Conservation (phyloP, 805 yeast species). For the Kuraishia ogatae region DNA sequence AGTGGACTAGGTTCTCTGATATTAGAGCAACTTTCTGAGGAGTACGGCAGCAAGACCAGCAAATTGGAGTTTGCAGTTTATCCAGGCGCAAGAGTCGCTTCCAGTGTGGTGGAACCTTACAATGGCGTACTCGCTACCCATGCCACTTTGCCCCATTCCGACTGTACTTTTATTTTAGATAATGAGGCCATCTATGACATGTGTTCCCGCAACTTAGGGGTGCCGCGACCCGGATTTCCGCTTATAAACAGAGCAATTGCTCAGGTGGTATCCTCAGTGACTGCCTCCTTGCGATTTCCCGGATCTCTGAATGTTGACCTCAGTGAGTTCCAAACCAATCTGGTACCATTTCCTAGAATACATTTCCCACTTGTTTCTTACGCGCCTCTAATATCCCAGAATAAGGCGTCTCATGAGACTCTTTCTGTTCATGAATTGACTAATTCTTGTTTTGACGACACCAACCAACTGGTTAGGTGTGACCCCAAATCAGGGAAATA, state of each 20-base stretch:
- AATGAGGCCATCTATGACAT: slow-evolving; percentile 92
- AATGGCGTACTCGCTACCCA: slow-evolving; percentile 89
- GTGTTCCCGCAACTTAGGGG: slow-evolving; percentile 84
- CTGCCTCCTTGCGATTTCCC: slow-evolving; percentile 86
- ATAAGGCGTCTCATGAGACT: slow-evolving; percentile 82
- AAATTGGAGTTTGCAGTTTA: slow-evolving; percentile 91
- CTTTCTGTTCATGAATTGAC: slow-evolving; percentile 85
- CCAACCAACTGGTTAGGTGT: slow-evolving; percentile 93
- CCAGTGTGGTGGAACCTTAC: slow-evolving; percentile 91
- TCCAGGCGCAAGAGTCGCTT: slow-evolving; percentile 89
- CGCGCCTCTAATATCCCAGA: slow-evolving; percentile 79
- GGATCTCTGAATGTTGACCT: slow-evolving; percentile 89
- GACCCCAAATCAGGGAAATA: slow-evolving; percentile 87
- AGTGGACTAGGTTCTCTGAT: slow-evolving; percentile 86
- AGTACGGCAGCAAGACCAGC: slow-evolving; percentile 76
- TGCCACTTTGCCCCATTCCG: slow-evolving; percentile 88
- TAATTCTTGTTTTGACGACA: slow-evolving; percentile 88
- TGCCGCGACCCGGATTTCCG: slow-evolving; percentile 72
- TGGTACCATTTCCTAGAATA: slow-evolving; percentile 93
- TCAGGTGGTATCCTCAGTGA: slow-evolving; percentile 88
- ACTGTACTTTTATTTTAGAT: slow-evolving; percentile 94
- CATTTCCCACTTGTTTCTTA: slow-evolving; percentile 93
- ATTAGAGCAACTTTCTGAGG: slow-evolving; percentile 74
- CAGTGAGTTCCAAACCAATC: slow-evolving; percentile 89
- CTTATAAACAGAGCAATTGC: slow-evolving; percentile 82